Conservation (phyloP, 345 rosid species). For the Arabidopsis thaliana region DNA sequence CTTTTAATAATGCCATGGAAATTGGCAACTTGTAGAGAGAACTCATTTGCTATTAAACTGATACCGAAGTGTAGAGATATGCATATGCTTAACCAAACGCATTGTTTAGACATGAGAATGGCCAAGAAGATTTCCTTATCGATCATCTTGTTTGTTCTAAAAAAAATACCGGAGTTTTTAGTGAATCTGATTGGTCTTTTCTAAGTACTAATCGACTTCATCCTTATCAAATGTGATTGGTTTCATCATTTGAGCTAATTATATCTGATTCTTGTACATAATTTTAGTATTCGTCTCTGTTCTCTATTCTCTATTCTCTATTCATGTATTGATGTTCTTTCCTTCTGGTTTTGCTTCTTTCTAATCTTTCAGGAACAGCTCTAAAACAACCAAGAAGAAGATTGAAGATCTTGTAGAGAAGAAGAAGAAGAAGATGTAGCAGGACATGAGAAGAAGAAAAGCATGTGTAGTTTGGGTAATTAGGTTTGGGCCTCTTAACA, state of each 20-base stretch:
- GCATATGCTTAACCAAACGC: constrained; percentile 33
- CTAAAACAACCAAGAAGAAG: too few relatives aligned
- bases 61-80: constrained; percentile 1
- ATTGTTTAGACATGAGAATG: neutral
- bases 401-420: too few relatives aligned
- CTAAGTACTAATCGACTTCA: neutral
- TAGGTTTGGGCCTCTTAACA: too few relatives aligned
- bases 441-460: too few relatives aligned
- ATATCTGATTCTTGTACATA: neutral
- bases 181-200: neutral
- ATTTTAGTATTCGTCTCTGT: constrained; percentile 4
- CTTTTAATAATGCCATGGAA: constrained; percentile 15
- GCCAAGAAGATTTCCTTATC: neutral
- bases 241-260: neutral
- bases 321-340: too few relatives aligned
- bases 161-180: neutral
- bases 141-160: constrained; percentile 4
- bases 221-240: neutral
- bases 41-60: constrained; percentile 19
- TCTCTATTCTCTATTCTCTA: too few relatives aligned
- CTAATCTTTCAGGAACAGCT: too few relatives aligned
- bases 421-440: too few relatives aligned
- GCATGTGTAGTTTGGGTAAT: too few relatives aligned
- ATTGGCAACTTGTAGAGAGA: constrained; percentile 20
- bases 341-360: too few relatives aligned